phyloP scores from a whole-genome alignment of 2,329 filamentous ascomycete species.

The Alternaria solani region DNA sequence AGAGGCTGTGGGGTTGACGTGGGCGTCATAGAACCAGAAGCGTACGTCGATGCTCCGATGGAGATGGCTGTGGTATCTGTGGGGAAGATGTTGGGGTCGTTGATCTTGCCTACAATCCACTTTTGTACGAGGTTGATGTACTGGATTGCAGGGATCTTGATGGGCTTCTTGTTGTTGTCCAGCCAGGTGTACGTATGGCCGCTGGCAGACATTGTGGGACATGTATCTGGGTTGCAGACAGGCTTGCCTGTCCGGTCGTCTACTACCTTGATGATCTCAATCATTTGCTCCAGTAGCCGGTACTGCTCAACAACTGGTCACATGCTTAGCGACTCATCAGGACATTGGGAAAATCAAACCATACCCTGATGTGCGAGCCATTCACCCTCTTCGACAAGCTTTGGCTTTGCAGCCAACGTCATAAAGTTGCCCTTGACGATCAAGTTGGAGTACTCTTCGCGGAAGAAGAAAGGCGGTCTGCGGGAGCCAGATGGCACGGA shows the following conservation, averaged over 20 bases:
- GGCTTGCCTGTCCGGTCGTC: slow-evolving; percentile 76
- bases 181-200: slow-evolving; percentile 96
- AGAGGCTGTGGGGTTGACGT: slow-evolving; percentile 54
- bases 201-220: slow-evolving; percentile 93
- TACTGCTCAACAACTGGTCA: slow-evolving; percentile 87
- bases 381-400: slow-evolving; percentile 92
- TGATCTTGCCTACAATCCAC: slow-evolving; percentile 96
- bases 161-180: slow-evolving; percentile 83
- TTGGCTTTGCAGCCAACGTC: slow-evolving; percentile 90
- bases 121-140: slow-evolving; percentile 97
- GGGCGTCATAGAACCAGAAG: slow-evolving; percentile 61
- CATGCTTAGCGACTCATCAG: slow-evolving; percentile 31
- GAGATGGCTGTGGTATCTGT: slow-evolving; percentile 79
- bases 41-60: slow-evolving; percentile 66
- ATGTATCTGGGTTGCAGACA: slow-evolving; percentile 84
- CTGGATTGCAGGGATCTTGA: slow-evolving; percentile 89
- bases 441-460: slow-evolving; percentile 77
- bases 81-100: slow-evolving; percentile 88
- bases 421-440: slow-evolving; percentile 98
- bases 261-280: slow-evolving; percentile 85
- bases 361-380: slow-evolving; percentile 95
- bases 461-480: slow-evolving; percentile 77
- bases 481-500: slow-evolving; percentile 62
- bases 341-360: slow-evolving; percentile 51
- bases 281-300: slow-evolving; percentile 86